phyloP scores from a whole-genome alignment of 78 protist species.

The Neovahlkampfia damariscottae region DNA sequence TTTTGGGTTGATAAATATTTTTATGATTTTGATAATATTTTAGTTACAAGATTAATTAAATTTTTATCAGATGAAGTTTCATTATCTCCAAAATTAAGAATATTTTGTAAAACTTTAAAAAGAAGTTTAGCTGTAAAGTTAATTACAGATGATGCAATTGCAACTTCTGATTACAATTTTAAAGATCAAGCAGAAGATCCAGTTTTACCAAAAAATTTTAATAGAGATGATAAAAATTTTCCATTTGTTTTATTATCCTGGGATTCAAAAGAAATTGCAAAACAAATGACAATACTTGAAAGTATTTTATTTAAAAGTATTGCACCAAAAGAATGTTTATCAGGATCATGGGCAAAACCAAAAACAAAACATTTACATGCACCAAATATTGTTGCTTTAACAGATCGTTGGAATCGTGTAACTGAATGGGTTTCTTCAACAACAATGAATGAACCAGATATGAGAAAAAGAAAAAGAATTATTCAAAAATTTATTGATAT shows the following conservation, averaged over 20 bases:
- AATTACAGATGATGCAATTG: not conserved
- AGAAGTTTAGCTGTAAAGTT: not conserved
- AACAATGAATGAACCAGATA: not conserved
- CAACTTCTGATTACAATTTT: not conserved
- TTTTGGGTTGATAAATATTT: not conserved
- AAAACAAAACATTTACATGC: not conserved
- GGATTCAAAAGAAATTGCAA: not conserved
- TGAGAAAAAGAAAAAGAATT: not conserved
- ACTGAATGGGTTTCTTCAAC: constrained; percentile 2
- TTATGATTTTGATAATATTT: not conserved
- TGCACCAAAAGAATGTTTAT: not conserved
- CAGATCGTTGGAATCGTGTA: not conserved
- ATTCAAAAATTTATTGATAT: not conserved
- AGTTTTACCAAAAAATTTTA: not conserved
- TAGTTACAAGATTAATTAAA: not conserved
- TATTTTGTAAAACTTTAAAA: not conserved
- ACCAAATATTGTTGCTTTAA: not conserved
- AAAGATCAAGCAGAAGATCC: not conserved
- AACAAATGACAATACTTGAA: constrained; percentile 11
- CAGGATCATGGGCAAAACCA: not conserved
- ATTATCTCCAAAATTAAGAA: not conserved
- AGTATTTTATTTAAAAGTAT: not conserved
- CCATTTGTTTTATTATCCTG: not conserved
- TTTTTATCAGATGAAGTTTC: not conserved
- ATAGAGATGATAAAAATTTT: too few relatives aligned